These are phyloP conservation scores for Neohortaea acidophila DNA, from an alignment of 495 filamentous ascomycete species.

Conservation along the genomic window DNA sequence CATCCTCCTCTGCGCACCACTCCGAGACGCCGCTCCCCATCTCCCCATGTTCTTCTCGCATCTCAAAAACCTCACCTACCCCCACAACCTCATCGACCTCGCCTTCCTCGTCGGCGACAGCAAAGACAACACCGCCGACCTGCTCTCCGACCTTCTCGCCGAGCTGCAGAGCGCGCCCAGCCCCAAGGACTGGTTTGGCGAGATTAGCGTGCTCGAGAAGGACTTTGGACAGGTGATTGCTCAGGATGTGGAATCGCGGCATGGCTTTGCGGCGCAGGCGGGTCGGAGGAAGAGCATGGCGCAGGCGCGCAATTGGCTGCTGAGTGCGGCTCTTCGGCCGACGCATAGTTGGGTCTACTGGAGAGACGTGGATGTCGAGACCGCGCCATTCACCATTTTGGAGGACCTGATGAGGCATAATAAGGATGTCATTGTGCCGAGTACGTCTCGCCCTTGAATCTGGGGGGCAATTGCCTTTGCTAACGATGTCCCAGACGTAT, in stretches of 20 bases:
- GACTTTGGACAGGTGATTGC: constrained; percentile 98
- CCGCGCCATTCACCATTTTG: constrained; percentile 85
- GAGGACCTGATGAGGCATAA: constrained; percentile 98
- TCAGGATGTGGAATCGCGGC: constrained; percentile 93
- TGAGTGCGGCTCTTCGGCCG: constrained; percentile 83
- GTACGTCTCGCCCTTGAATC: constrained; percentile 42
- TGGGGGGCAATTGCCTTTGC: background rate
- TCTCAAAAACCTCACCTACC: constrained; percentile 90
- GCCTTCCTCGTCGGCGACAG: constrained; percentile 97
- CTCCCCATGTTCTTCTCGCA: constrained; percentile 97
- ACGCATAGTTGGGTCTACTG: constrained; percentile 99
- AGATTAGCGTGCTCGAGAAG: constrained; percentile 96
- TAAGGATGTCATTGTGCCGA: constrained; percentile 96
- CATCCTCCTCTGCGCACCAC: constrained; percentile 85
- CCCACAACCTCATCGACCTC: constrained; percentile 87
- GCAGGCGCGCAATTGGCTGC: constrained; percentile 90
- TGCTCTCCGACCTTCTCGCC: constrained; percentile 56
- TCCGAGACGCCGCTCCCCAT: constrained; percentile 86
- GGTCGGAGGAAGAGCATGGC: constrained; percentile 92
- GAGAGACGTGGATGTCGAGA: constrained; percentile 97
- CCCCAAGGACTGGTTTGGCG: constrained; percentile 69
- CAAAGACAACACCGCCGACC: constrained; percentile 71
- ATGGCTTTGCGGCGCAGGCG: constrained; percentile 95
- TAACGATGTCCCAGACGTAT: constrained; percentile 56
- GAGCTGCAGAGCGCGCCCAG: constrained; percentile 70